phyloP scores from a whole-genome alignment of 352 stramenopile genomes.

The Globisporangium solare region DNA sequence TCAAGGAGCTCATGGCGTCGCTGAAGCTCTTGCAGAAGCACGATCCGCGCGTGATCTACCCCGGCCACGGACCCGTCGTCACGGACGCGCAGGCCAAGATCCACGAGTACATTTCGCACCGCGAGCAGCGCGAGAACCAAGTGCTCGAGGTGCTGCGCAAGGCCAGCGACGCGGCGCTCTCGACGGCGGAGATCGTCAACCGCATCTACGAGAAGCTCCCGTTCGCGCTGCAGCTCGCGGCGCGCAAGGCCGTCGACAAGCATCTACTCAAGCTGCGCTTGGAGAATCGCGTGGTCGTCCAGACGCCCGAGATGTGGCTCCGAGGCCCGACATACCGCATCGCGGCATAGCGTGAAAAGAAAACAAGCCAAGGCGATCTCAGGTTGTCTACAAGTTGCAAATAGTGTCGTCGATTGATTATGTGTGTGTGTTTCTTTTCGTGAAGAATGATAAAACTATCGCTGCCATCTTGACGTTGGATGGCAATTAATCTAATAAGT shows the following conservation, averaged over 20 bases:
- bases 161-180: slow-evolving; percentile 18
- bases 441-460: too few relatives aligned
- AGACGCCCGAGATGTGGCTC: slow-evolving; percentile 21
- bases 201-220: slow-evolving; percentile 54
- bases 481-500: background rate
- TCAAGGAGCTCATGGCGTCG: slow-evolving; percentile 74
- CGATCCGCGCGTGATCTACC: slow-evolving; percentile 52
- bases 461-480: too few relatives aligned
- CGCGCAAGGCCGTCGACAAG: slow-evolving; percentile 48
- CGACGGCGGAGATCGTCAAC: slow-evolving; percentile 41
- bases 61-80: slow-evolving; percentile 70
- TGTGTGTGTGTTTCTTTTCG: too few relatives aligned
- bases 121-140: slow-evolving; percentile 63
- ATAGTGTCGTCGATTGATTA: background rate
- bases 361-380: too few relatives aligned
- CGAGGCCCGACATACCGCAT: slow-evolving; percentile 16
- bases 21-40: slow-evolving; percentile 42
- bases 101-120: slow-evolving; percentile 71
- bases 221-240: slow-evolving; percentile 45
- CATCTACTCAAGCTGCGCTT: slow-evolving; percentile 59
- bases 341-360: too few relatives aligned
- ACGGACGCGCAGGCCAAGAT: slow-evolving; percentile 61
- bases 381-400: slow-evolving; percentile 18
- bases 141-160: slow-evolving; percentile 39
- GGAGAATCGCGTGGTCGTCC: slow-evolving; percentile 31